phyloP scores from a whole-genome alignment of 208 protist species.

The Spongospora subterranea region DNA sequence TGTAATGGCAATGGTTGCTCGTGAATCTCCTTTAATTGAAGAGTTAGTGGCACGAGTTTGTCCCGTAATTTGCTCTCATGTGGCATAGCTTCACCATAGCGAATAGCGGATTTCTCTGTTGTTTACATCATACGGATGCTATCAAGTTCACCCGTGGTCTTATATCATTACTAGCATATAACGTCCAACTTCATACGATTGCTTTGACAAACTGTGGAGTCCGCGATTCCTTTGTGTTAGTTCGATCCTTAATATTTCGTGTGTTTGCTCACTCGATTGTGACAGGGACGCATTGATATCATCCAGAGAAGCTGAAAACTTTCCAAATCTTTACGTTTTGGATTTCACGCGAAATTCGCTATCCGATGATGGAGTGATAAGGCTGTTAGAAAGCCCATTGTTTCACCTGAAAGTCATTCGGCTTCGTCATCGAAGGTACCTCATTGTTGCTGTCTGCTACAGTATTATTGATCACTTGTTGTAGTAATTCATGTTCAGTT shows the following conservation, averaged over 20 bases:
- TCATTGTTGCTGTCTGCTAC: background rate
- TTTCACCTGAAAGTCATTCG: background rate
- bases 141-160: conserved; percentile 3
- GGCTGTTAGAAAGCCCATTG: background rate
- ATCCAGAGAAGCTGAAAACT: background rate
- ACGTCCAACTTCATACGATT: conserved; percentile 15
- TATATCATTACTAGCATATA: background rate
- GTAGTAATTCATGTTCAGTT: background rate
- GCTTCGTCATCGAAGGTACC: background rate
- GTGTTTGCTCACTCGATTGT: background rate
- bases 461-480: background rate
- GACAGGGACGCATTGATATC: background rate
- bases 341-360: conserved; percentile 13
- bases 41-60: conserved; percentile 1
- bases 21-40: conserved; percentile 17
- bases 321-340: conserved; percentile 28
- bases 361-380: background rate
- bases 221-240: conserved; percentile 28
- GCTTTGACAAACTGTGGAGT: conserved; percentile 18
- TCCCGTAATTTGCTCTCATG: background rate
- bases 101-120: background rate
- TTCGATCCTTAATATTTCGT: background rate
- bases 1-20: conserved; percentile 20
- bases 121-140: background rate
- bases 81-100: conserved; percentile 11